Evolutionary conservation across 2,329 filamentous ascomycete species (phyloP).

Genomic region (Monilinia fructigena): DNA sequence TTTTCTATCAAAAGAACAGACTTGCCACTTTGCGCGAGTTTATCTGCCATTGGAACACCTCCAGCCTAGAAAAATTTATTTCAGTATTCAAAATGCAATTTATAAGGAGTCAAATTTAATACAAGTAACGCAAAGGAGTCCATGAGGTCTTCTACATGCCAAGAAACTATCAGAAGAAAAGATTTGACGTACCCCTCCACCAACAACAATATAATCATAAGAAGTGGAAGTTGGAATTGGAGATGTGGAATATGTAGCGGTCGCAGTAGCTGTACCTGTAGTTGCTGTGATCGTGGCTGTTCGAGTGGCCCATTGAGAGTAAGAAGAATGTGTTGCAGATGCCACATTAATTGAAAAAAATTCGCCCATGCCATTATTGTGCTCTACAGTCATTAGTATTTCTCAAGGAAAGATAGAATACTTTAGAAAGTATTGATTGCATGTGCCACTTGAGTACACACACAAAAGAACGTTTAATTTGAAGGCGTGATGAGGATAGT

Average conservation of each 20-base stretch:
- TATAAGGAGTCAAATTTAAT: neutral
- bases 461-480: neutral
- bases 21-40: conserved; percentile 61
- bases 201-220: conserved; percentile 56
- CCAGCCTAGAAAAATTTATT: conserved; percentile 40
- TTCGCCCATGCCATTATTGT: conserved; percentile 54
- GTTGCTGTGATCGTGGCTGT: conserved; percentile 38
- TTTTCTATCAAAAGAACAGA: conserved; percentile 64
- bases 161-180: neutral
- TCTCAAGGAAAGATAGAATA: conserved; percentile 38
- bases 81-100: neutral
- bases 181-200: conserved; percentile 43
- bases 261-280: conserved; percentile 43
- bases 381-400: conserved; percentile 42
- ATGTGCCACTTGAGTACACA: neutral
- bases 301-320: conserved; percentile 38
- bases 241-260: conserved; percentile 49
- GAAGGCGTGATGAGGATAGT: neutral
- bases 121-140: neutral
- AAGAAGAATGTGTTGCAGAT: conserved; percentile 45
- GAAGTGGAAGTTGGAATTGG: conserved; percentile 47
- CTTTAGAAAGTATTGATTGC: conserved; percentile 40
- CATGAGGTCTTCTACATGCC: neutral
- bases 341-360: conserved; percentile 51
- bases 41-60: conserved; percentile 55